Evolutionary conservation across 2,329 filamentous ascomycete species (phyloP).

Genomic region (Xylaria sp.): DNA sequence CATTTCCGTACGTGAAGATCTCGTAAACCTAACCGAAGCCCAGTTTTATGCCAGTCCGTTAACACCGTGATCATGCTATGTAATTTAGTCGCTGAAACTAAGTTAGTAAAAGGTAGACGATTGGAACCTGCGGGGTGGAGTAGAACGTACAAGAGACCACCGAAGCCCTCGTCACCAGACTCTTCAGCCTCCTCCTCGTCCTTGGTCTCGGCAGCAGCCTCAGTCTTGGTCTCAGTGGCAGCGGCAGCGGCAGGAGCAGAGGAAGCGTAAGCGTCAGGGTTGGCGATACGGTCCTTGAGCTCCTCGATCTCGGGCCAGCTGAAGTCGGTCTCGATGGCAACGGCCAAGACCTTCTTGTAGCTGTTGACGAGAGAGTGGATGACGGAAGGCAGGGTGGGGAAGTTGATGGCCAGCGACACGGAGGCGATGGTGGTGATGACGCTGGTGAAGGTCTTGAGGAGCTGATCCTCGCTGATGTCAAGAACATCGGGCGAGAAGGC

Average conservation of each 20-base stretch:
- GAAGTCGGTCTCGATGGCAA: conserved; percentile 90
- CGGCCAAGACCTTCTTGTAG: conserved; percentile 96
- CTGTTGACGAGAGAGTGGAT: conserved; percentile 96
- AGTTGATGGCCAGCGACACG: conserved; percentile 92
- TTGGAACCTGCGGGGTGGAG: not conserved
- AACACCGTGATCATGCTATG: conserved; percentile 53
- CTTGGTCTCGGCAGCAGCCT: conserved; percentile 65
- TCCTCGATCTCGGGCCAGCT: conserved; percentile 95
- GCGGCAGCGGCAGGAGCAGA: conserved; percentile 76
- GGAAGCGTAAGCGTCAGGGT: conserved; percentile 94
- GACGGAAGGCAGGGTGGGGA: conserved; percentile 95
- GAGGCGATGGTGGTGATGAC: conserved; percentile 88
- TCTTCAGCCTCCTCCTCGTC: conserved; percentile 76
- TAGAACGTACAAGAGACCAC: conserved; percentile 75
- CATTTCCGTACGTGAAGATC: conserved; percentile 45
- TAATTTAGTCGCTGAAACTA: conserved; percentile 62
- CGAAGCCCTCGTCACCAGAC: conserved; percentile 77
- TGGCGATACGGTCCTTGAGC: conserved; percentile 99
- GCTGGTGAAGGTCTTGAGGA: conserved; percentile 81
- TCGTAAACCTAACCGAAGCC: conserved; percentile 58
- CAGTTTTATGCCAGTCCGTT: conserved; percentile 53
- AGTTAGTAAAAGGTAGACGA: conserved; percentile 52
- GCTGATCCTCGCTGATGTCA: conserved; percentile 94
- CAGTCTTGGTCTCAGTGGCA: conserved; percentile 60
- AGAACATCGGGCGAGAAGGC: conserved; percentile 86